Conservation (phyloP, 1,284 basidiomycete species). For the Melampsora americana region DNA sequence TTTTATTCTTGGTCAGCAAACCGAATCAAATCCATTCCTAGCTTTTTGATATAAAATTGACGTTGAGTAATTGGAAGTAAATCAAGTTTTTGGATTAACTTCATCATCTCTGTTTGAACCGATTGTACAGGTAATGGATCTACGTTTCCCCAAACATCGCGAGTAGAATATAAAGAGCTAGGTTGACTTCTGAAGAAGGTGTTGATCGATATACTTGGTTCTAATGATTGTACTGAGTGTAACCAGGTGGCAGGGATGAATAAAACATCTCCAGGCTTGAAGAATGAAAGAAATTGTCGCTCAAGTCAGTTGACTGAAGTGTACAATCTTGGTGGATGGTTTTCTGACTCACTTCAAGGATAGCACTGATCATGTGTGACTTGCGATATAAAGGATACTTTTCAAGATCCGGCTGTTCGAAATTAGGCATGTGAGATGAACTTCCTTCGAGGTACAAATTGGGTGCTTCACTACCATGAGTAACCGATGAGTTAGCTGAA, state of each 20-base stretch:
- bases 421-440: conserved; percentile 37
- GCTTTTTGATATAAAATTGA: conserved; percentile 42
- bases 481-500: too few species aligned
- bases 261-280: conserved; percentile 39
- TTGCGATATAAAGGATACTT: conserved; percentile 41
- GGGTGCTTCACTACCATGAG: conserved; percentile 7
- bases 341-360: conserved; percentile 31
- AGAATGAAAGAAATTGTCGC: neutral
- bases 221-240: conserved; percentile 38
- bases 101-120: conserved; percentile 3
- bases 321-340: neutral
- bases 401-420: conserved; percentile 37
- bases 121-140: conserved; percentile 16
- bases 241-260: conserved; percentile 41
- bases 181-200: conserved; percentile 34
- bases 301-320: neutral
- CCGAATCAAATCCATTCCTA: conserved; percentile 36
- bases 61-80: conserved; percentile 20
- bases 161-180: neutral
- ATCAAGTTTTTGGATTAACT: conserved; percentile 10
- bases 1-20: conserved; percentile 45
- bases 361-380: conserved; percentile 24
- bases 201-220: conserved; percentile 39
- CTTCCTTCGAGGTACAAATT: conserved; percentile 42
- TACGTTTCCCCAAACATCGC: conserved; percentile 40